phyloP scores from a whole-genome alignment of 228 moss, liverwort and hornwort genomes.

The Sphagnum fallax region DNA sequence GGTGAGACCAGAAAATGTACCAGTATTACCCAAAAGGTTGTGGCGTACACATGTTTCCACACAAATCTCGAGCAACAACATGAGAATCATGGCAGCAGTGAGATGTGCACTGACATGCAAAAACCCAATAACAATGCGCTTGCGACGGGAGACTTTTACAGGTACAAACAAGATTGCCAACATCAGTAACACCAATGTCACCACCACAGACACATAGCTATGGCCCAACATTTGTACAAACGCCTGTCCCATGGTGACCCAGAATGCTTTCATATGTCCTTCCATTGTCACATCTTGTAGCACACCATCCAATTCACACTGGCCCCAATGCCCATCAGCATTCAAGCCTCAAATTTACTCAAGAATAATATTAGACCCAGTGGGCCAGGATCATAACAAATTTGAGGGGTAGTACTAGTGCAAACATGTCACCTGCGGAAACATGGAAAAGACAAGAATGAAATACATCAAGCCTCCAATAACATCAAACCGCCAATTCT shows the following conservation, averaged over 20 bases:
- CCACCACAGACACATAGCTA: constrained; percentile 44
- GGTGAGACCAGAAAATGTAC: constrained; percentile 9
- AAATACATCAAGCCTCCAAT: constrained; percentile 57
- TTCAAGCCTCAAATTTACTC: too few relatives aligned
- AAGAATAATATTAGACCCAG: too few relatives aligned
- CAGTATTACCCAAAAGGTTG: constrained; percentile 51
- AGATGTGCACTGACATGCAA: constrained; percentile 52
- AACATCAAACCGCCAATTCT: constrained; percentile 68
- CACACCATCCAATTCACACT: constrained; percentile 48
- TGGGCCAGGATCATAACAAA: too few relatives aligned
- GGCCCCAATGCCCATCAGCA: constrained; percentile 4
- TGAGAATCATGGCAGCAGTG: constrained; percentile 50
- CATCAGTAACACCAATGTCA: constrained; percentile 19
- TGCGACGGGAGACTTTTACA: constrained; percentile 47
- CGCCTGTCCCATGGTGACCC: constrained; percentile 39
- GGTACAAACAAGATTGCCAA: constrained; percentile 49
- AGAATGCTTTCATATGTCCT: constrained; percentile 33
- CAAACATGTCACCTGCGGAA: constrained; percentile 35
- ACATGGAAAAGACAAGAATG: constrained; percentile 57
- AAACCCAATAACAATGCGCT: constrained; percentile 38
- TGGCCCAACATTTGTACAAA: constrained; percentile 46
- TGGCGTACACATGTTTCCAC: constrained; percentile 62
- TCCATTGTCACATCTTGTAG: constrained; percentile 33
- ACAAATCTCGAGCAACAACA: constrained; percentile 52
- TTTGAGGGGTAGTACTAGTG: background rate